These are phyloP conservation scores for Hippophae tibetana DNA, from an alignment of 306 rosid species.

Conservation along the genomic window DNA sequence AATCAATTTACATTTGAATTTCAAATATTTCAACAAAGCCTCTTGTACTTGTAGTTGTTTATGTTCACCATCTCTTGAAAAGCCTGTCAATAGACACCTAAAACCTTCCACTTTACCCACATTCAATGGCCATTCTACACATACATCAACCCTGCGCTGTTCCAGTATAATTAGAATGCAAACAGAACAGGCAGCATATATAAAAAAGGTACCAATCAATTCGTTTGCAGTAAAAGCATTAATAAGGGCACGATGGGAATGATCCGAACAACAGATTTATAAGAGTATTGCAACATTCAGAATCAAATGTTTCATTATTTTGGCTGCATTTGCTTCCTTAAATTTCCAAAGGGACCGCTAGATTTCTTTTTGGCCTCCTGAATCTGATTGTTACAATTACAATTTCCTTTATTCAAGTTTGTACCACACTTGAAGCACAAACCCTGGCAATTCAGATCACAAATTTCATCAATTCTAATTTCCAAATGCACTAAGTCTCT, in stretches of 20 bases:
- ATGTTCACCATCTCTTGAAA: conserved; percentile 74
- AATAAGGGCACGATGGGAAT: neutral
- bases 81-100: conserved; percentile 23
- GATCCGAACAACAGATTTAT: too few relatives aligned
- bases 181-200: neutral
- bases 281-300: neutral
- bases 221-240: neutral
- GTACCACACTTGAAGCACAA: conserved; percentile 70
- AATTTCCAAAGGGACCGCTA: conserved; percentile 59
- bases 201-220: neutral
- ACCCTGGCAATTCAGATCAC: conserved; percentile 68
- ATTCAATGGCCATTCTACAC: too few relatives aligned
- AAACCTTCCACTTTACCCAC: too few relatives aligned
- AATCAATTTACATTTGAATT: too few relatives aligned
- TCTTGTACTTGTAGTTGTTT: conserved; percentile 56
- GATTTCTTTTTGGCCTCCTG: conserved; percentile 26
- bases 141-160: too few relatives aligned
- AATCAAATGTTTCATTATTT: conserved; percentile 4
- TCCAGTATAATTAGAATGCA: too few relatives aligned
- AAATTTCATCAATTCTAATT: conserved; percentile 54
- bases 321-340: conserved; percentile 51
- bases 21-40: too few relatives aligned
- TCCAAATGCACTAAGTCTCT: conserved; percentile 83
- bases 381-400: conserved; percentile 49
- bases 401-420: conserved; percentile 53